Evolutionary conservation across 179 eudicot genomes (phyloP), one percentile per base, ranked within the genome.

Genomic region (Carnegiea gigantea): DNA sequence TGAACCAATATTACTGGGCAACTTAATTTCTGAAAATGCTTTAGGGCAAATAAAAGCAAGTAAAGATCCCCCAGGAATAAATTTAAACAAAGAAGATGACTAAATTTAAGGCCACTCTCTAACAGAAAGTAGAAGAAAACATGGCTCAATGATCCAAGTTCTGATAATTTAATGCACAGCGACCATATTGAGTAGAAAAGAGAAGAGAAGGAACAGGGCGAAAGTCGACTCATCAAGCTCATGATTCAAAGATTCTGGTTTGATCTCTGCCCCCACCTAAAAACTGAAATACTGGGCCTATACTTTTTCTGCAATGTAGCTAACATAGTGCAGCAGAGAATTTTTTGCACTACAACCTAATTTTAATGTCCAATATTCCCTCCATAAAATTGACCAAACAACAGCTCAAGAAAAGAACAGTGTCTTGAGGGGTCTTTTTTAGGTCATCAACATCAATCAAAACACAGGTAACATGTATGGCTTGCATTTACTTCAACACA

Each of bases 21-120:
- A 59, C 9, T 33, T 59, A 36, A 76, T 51, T 38, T 59, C 70
- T 13, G 7, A 5, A 75, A 2, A n/a, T 23, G 20, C n/a, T 51
- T 3, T 40, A 18, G 36, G 28, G 17, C 5, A 17, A 48, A 13
- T 48, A 48, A 48, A 13, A 48, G 53, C 14, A 48, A 57, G 53
- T 13, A 48, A 57, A 73, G 54, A 43, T 73, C 6, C 38, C 53
- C 77, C 57, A 24, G 12, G 77, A 51, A 74, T 44, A 74, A 74
- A 21, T 21, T 48, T 9, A 48, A 51, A 51, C 18, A 51, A 51
- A 11, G 18, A 51, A 11, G 18, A 51, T 11, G 57, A 57, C 62
- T 57, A 57, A 62, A n/a, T 62, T 24, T 9, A 2, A 51, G 57
- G 57, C 44, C 44, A 51, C 57, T 51, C 20, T 51, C 36, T 49